Conservation (phyloP, 495 filamentous ascomycete species). For the Penicillium soppii region DNA sequence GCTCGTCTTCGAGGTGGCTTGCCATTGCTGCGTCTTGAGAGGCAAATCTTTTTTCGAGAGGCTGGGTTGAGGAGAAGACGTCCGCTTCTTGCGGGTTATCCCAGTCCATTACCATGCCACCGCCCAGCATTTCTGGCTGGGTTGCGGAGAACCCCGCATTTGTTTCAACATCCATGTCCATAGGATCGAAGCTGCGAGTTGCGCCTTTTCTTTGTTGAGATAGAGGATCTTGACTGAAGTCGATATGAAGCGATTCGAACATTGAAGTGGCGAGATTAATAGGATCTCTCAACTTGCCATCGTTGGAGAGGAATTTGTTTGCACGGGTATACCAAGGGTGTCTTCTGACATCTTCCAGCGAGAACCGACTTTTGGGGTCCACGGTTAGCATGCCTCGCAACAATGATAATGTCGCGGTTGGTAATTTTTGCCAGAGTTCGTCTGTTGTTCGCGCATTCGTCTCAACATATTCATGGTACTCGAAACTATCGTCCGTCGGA, state of each 20-base stretch:
- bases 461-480: constrained; percentile 80
- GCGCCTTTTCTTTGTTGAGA: constrained; percentile 35
- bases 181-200: constrained; percentile 39
- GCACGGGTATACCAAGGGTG: constrained; percentile 94
- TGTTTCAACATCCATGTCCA: constrained; percentile 56
- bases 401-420: constrained; percentile 75
- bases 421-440: constrained; percentile 80
- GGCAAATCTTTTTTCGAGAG: constrained; percentile 30
- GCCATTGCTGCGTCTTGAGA: constrained; percentile 44
- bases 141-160: constrained; percentile 59
- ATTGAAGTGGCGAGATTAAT: constrained; percentile 85
- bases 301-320: constrained; percentile 69
- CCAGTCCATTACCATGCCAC: constrained; percentile 76
- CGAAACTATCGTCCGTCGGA: constrained; percentile 75
- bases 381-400: constrained; percentile 92
- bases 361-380: constrained; percentile 73
- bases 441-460: constrained; percentile 78
- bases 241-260: constrained; percentile 89
- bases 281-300: constrained; percentile 77
- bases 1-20: constrained; percentile 77
- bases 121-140: constrained; percentile 73
- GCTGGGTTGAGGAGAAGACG: constrained; percentile 56
- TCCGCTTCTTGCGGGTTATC: constrained; percentile 56
- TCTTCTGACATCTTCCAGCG: constrained; percentile 79
- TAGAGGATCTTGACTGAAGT: constrained; percentile 71